Percentiles rank a stretch among this genome's conserved stretches.
Conservation (phyloP, 1,284 basidiomycete genomes). For the Ganoderma leucocontextum region DNA sequence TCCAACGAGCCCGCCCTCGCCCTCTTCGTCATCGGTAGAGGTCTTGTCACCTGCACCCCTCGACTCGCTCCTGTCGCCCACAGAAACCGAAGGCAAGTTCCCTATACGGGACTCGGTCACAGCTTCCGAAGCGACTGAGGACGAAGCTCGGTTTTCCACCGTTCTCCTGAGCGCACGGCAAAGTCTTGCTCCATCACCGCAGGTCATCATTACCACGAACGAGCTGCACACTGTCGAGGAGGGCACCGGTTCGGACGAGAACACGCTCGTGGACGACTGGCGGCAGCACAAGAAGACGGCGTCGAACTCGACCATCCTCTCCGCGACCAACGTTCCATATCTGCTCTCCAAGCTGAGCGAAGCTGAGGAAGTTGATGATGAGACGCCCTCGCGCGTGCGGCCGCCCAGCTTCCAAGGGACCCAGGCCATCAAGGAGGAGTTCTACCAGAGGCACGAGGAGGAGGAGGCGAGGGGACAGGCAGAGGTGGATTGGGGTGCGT, state of each 20-base stretch:
- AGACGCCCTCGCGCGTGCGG: conserved; percentile 30
- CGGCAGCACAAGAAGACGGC: conserved; percentile 63
- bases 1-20: not conserved
- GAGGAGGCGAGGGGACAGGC: conserved; percentile 44
- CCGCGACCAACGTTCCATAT: conserved; percentile 58
- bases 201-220: conserved; percentile 27
- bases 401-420: conserved; percentile 61
- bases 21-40: not conserved
- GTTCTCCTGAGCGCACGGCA: conserved; percentile 55
- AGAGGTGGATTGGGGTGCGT: conserved; percentile 80
- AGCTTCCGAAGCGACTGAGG: conserved; percentile 67
- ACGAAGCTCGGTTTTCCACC: conserved; percentile 68
- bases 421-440: conserved; percentile 73
- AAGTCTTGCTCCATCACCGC: conserved; percentile 38
- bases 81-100: conserved; percentile 35
- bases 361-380: conserved; percentile 40
- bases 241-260: conserved; percentile 33
- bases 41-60: conserved; percentile 31
- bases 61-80: conserved; percentile 54
- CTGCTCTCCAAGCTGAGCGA: conserved; percentile 56
- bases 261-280: conserved; percentile 33
- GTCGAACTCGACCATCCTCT: conserved; percentile 68
- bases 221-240: conserved; percentile 35
- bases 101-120: conserved; percentile 53
- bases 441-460: conserved; percentile 62